Percentiles rank a stretch among this genome's conserved stretches.
Conservation (phyloP, 306 rosid genomes). For the Parietaria judaica region DNA sequence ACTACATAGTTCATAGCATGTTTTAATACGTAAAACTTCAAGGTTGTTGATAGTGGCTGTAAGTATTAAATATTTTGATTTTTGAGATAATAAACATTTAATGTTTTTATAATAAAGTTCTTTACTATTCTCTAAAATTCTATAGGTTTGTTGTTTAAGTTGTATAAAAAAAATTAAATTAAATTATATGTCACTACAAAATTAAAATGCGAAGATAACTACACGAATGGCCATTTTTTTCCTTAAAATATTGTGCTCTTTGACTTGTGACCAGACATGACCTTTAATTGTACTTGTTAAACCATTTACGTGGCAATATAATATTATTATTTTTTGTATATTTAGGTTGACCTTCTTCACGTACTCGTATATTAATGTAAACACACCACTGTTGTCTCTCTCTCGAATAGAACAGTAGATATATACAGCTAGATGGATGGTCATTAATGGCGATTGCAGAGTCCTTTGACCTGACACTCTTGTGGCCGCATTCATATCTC, state of each 20-base stretch:
- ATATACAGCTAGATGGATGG: slow-evolving; percentile 2
- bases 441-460: slow-evolving; percentile 26
- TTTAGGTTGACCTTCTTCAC: slow-evolving; percentile 32
- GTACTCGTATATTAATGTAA: neutral
- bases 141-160: no score
- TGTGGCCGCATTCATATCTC: slow-evolving; percentile 21
- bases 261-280: neutral
- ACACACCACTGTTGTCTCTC: slow-evolving; percentile 1
- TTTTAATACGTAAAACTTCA: no score
- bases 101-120: no score
- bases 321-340: slow-evolving; percentile 3
- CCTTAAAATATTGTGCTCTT: neutral
- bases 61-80: no score
- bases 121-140: no score
- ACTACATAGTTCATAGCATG: no score
- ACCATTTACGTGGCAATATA: neutral
- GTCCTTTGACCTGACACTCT: slow-evolving; percentile 21
- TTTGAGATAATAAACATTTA: no score
- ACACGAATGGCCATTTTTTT: neutral
- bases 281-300: neutral
- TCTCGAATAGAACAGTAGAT: slow-evolving; percentile 9
- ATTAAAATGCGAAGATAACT: neutral
- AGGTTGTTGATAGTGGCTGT: no score
- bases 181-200: no score
- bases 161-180: no score